phyloP scores from a whole-genome alignment of 257 asterid species.

The Catharanthus roseus region DNA sequence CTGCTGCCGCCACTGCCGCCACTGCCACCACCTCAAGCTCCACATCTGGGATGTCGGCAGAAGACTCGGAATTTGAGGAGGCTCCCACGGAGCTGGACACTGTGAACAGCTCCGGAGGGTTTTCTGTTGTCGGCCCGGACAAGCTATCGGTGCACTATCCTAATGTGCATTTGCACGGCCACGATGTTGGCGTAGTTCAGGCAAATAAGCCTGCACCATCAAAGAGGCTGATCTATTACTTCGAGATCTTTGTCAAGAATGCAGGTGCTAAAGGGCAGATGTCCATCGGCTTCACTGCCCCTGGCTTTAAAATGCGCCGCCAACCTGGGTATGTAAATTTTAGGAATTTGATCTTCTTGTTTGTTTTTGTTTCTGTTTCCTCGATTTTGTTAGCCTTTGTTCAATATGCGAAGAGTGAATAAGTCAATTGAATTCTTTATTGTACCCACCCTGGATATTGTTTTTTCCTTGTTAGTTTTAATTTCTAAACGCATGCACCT shows the following conservation, averaged over 20 bases:
- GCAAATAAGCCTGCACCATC: slow-evolving; percentile 80
- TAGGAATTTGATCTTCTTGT: neutral
- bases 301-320: slow-evolving; percentile 67
- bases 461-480: neutral
- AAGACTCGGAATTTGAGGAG: slow-evolving; percentile 52
- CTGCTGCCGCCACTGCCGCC: slow-evolving; percentile 20
- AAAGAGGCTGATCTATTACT: slow-evolving; percentile 67
- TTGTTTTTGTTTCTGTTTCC: neutral
- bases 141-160: slow-evolving; percentile 75
- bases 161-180: slow-evolving; percentile 54
- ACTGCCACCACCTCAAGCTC: slow-evolving; percentile 18
- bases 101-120: slow-evolving; percentile 68
- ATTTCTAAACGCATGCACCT: neutral
- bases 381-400: neutral
- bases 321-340: slow-evolving; percentile 69
- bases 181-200: slow-evolving; percentile 90
- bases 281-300: slow-evolving; percentile 82
- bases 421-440: neutral
- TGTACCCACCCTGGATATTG: neutral
- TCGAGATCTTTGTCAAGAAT: slow-evolving; percentile 70
- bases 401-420: neutral
- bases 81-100: slow-evolving; percentile 73
- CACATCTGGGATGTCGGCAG: slow-evolving; percentile 11
- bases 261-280: slow-evolving; percentile 84
- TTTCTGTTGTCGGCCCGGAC: slow-evolving; percentile 68